Percentiles rank a stretch among this genome's conserved stretches.
Evolutionary conservation across 345 rosid genomes (phyloP).

Genomic region (Salix purpurea): DNA sequence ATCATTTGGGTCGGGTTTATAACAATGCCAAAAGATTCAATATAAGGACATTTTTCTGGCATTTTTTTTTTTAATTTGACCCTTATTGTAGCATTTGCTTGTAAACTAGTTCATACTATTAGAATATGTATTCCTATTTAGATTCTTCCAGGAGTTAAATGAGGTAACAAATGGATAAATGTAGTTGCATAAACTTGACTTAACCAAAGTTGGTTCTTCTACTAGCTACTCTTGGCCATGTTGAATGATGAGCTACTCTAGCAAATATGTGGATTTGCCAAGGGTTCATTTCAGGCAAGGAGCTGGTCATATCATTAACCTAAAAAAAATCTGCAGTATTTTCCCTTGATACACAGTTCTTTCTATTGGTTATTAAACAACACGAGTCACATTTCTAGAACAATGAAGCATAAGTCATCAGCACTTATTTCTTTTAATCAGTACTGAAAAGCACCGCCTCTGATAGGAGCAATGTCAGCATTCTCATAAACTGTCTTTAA

Average conservation of each 20-base stretch:
- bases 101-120: neutral
- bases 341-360: neutral
- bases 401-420: neutral
- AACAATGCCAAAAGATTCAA: too few species aligned
- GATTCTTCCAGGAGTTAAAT: neutral
- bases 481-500: neutral
- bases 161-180: neutral
- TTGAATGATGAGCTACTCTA: neutral
- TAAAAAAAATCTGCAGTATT: neutral
- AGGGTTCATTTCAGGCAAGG: neutral
- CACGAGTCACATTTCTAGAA: neutral
- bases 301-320: neutral
- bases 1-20: too few species aligned
- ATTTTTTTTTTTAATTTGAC: too few species aligned
- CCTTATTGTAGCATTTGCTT: too few species aligned
- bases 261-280: neutral
- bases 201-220: neutral
- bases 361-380: neutral
- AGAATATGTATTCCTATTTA: neutral
- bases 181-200: neutral
- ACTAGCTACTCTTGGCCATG: neutral
- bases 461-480: neutral
- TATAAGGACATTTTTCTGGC: too few species aligned
- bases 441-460: neutral
- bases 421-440: neutral